Evolutionary conservation across 805 yeast genomes (phyloP).

Genomic region (Lipomyces chichibuensis): DNA sequence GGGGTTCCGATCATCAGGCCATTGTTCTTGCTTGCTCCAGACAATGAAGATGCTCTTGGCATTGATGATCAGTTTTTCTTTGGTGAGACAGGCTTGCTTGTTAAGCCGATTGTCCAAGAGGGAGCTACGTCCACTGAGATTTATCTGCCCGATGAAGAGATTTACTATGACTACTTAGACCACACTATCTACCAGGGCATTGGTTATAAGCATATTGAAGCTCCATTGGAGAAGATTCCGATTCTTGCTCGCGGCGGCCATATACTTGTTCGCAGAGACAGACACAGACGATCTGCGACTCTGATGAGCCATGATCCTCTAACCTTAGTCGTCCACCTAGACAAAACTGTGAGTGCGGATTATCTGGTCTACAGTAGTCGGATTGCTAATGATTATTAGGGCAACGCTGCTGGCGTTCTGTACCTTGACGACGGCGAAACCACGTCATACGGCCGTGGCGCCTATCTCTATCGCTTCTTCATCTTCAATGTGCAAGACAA

Average conservation of each 20-base stretch:
- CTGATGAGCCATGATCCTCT: constrained; percentile 80
- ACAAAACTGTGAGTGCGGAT: constrained; percentile 31
- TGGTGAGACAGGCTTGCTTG: constrained; percentile 70
- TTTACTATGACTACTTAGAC: constrained; percentile 46
- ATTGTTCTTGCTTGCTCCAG: constrained; percentile 38
- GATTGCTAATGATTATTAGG: constrained; percentile 36
- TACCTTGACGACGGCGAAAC: constrained; percentile 88
- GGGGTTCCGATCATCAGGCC: constrained; percentile 68
- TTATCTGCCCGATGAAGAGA: constrained; percentile 53
- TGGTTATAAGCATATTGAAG: constrained; percentile 49
- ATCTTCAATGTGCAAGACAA: constrained; percentile 43
- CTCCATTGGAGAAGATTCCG: constrained; percentile 67
- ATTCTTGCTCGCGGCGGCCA: constrained; percentile 78
- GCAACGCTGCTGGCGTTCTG: constrained; percentile 59
- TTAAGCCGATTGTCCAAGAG: constrained; percentile 75
- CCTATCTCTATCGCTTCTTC: constrained; percentile 53
- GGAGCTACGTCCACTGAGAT: constrained; percentile 50
- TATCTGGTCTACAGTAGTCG: background rate
- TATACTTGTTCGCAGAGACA: constrained; percentile 65
- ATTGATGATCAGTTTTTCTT: constrained; percentile 84
- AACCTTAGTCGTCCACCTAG: constrained; percentile 66
- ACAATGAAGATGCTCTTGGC: constrained; percentile 52
- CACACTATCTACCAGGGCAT: constrained; percentile 42
- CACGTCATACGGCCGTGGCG: constrained; percentile 58
- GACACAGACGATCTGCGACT: constrained; percentile 78